Percentiles rank a stretch among this genome's conserved stretches.
These are phyloP conservation scores for Meira miltonrushii DNA, from an alignment of 1,284 basidiomycete genomes.

Conservation along the genomic window DNA sequence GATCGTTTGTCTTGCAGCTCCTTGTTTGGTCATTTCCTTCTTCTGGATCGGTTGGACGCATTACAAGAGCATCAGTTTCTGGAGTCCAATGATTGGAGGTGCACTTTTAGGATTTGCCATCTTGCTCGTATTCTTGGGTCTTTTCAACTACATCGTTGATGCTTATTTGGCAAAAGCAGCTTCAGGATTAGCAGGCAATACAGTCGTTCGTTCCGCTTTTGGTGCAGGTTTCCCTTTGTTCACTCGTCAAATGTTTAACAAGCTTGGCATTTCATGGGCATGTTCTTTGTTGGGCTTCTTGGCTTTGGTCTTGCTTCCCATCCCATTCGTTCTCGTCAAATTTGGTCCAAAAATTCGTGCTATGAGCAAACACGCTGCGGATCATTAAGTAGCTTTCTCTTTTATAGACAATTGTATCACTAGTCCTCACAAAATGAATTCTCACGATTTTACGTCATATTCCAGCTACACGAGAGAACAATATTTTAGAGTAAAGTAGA, in stretches of 20 bases:
- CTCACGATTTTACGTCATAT: no score
- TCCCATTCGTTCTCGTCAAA: slow-evolving; percentile 59
- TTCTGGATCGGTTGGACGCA: slow-evolving; percentile 52
- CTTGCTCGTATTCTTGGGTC: slow-evolving; percentile 60
- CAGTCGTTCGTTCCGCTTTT: slow-evolving; percentile 63
- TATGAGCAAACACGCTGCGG: slow-evolving; percentile 53
- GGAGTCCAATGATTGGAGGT: slow-evolving; percentile 57
- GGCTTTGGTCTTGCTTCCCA: slow-evolving; percentile 64
- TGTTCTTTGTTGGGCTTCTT: slow-evolving; percentile 70
- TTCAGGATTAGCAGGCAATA: slow-evolving; percentile 62
- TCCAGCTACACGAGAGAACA: no score
- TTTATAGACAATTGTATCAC: no score
- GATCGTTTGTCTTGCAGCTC: slow-evolving; percentile 45
- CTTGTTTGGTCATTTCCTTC: slow-evolving; percentile 52
- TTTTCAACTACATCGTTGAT: slow-evolving; percentile 58
- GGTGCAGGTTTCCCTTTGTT: slow-evolving; percentile 60
- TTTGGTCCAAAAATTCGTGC: slow-evolving; percentile 56
- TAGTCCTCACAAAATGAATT: no score
- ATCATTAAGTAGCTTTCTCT: not conserved
- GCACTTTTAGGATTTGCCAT: slow-evolving; percentile 53
- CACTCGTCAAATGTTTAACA: slow-evolving; percentile 57
- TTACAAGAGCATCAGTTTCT: slow-evolving; percentile 50
- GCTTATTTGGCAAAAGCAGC: slow-evolving; percentile 58
- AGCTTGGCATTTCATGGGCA: slow-evolving; percentile 67
- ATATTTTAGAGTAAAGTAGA: no score